Conservation (phyloP, 2,329 filamentous ascomycete genomes). For the Alternaria triticina region DNA sequence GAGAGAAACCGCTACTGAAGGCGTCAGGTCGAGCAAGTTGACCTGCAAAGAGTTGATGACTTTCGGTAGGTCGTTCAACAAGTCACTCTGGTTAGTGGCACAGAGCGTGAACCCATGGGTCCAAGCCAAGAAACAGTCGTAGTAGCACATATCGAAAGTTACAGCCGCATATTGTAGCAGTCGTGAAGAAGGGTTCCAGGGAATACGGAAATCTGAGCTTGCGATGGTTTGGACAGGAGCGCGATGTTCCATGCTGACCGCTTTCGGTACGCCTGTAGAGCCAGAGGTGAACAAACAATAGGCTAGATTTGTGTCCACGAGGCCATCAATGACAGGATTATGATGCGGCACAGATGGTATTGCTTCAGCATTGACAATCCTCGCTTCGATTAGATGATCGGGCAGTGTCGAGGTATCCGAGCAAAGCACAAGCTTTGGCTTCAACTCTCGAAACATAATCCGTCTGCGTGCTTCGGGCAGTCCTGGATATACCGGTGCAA, state of each 20-base stretch:
- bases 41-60: conserved; percentile 45
- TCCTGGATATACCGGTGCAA: conserved; percentile 45
- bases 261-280: conserved; percentile 53
- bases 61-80: conserved; percentile 48
- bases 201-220: conserved; percentile 47
- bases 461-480: conserved; percentile 43
- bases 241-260: conserved; percentile 52
- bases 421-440: conserved; percentile 38
- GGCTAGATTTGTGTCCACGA: conserved; percentile 42
- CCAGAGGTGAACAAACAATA: conserved; percentile 55
- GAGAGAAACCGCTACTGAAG: conserved; percentile 50
- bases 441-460: conserved; percentile 45
- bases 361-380: conserved; percentile 24
- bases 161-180: conserved; percentile 53
- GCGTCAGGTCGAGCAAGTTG: conserved; percentile 52
- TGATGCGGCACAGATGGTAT: conserved; percentile 12
- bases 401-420: neutral
- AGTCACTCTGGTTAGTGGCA: conserved; percentile 45
- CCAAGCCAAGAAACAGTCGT: conserved; percentile 56
- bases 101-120: conserved; percentile 53
- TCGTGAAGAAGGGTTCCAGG: conserved; percentile 47
- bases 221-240: conserved; percentile 51
- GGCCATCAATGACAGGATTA: conserved; percentile 34
- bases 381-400: neutral
- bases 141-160: conserved; percentile 57